phyloP scores from a whole-genome alignment of 768 basidiomycete species.

The Lentinula raphanica region DNA sequence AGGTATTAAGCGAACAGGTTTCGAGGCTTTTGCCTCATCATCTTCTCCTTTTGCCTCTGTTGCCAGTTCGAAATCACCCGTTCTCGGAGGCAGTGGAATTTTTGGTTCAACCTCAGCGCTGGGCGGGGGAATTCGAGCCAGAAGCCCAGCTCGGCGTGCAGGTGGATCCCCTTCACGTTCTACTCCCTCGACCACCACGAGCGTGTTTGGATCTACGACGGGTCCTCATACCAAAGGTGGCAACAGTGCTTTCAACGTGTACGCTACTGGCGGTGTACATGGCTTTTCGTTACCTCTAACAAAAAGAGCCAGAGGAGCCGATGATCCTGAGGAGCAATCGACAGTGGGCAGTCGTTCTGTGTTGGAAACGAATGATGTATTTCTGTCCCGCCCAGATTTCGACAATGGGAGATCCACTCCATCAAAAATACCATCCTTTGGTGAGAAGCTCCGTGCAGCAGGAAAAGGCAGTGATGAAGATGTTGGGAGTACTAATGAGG shows the following conservation, averaged over 20 bases:
- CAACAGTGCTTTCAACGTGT: slow-evolving; percentile 56
- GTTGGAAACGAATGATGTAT: background rate
- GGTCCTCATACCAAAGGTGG: slow-evolving; percentile 26
- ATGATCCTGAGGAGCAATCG: slow-evolving; percentile 18
- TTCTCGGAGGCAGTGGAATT: slow-evolving; percentile 14
- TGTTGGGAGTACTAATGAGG: slow-evolving; percentile 48
- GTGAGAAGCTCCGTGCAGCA: slow-evolving; percentile 57
- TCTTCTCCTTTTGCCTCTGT: slow-evolving; percentile 47
- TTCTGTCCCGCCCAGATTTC: slow-evolving; percentile 31
- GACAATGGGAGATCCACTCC: slow-evolving; percentile 41
- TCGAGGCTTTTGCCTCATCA: slow-evolving; percentile 50
- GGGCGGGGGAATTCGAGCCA: slow-evolving; percentile 15
- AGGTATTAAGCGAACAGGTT: slow-evolving; percentile 45
- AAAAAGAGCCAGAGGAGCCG: slow-evolving; percentile 50
- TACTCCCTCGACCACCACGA: background rate
- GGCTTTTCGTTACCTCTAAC: slow-evolving; percentile 45
- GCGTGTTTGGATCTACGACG: background rate
- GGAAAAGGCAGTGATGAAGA: slow-evolving; percentile 46
- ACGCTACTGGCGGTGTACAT: slow-evolving; percentile 45
- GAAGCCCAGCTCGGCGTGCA: background rate
- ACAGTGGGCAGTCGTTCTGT: background rate
- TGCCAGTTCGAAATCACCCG: slow-evolving; percentile 50
- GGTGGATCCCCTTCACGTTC: background rate
- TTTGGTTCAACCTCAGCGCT: slow-evolving; percentile 35
- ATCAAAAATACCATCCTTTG: slow-evolving; percentile 36